Conservation (phyloP, 768 basidiomycete species). For the Clathrus columnatus region DNA sequence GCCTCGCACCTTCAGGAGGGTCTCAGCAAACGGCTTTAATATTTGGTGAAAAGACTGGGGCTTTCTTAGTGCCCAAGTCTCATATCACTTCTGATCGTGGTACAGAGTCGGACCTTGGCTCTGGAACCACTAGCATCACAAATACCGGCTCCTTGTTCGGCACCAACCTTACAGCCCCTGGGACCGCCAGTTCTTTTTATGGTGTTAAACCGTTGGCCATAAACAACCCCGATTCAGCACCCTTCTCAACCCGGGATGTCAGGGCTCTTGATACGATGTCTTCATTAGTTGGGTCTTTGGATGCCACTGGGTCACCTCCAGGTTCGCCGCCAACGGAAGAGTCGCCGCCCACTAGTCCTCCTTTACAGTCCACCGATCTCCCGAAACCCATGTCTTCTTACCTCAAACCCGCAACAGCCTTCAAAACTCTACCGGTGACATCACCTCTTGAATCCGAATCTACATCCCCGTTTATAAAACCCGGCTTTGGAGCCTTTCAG, state of each 20-base stretch:
- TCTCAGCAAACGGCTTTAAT: too few relatives aligned
- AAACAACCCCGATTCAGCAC: background rate
- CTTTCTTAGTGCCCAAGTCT: too few relatives aligned
- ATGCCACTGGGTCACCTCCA: background rate
- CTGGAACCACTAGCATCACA: background rate
- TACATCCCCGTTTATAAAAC: constrained; percentile 27
- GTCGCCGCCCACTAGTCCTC: background rate
- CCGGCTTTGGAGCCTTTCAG: constrained; percentile 36
- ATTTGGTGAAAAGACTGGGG: too few relatives aligned
- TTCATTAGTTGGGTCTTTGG: background rate
- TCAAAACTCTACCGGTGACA: constrained; percentile 22
- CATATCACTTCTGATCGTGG: background rate
- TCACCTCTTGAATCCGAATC: constrained; percentile 6
- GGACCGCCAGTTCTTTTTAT: background rate
- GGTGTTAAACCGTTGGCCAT: background rate
- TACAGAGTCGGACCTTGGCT: background rate
- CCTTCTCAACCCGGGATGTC: too few relatives aligned
- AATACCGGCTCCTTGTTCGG: background rate
- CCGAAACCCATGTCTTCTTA: constrained; percentile 4
- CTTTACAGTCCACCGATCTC: background rate
- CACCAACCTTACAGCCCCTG: too few relatives aligned
- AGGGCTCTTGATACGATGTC: background rate
- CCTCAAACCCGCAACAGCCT: constrained; percentile 28
- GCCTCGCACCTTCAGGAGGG: background rate
- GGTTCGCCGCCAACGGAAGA: background rate